Evolutionary conservation across 2,329 filamentous ascomycete genomes (phyloP), one percentile per base, ranked within the genome.

Genomic region (Epichloe sylvatica): DNA sequence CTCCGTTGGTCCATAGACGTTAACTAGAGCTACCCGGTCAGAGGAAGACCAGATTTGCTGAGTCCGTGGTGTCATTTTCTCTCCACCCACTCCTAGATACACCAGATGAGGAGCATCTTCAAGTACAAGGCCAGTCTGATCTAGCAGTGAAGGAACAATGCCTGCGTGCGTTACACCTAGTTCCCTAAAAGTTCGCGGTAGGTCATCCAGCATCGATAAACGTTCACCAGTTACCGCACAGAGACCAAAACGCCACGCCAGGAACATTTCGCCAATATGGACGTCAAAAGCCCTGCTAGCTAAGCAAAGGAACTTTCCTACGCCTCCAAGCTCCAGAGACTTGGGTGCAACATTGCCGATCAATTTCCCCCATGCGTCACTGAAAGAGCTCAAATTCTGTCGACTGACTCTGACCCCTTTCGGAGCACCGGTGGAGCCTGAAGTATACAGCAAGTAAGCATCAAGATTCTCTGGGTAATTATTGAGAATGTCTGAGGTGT

Each of bases 31-130:
- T 21, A 41, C 39, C 19, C 39, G 39, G 11, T 23, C 39, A 13
- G n/a, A 23, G 12, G 39, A 23, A 21, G 39, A 19, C 39, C 39
- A 41, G 12, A 41, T 19, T 13, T 41, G 19, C n/a, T 41, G 39
- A 21, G 33, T 49, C 33, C 51, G n/a, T 2, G 67, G 70, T 54
- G 78, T 80, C n/a, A 83, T 64, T 52, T 76, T 73, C 56, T 84
- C 80, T 6, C 80, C 80, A 45, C 80, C 80, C 3, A 79, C 80
- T 49, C 83, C 83, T 58, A 84, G 81, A 2, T 83, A 75, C 25
- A 78, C 74, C 2, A 84, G 64, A 19, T 70, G 76, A 33, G 80
- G 80, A 3, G 81, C 76, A 51, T 82, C 75, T 23, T 77, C 69
- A 5, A 78, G 80, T 39, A 39, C 52, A 9, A 56, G 37, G 4